Base-by-base conservation (phyloP, 495 filamentous ascomycete genomes). In the Daldinia decipiens region DNA sequence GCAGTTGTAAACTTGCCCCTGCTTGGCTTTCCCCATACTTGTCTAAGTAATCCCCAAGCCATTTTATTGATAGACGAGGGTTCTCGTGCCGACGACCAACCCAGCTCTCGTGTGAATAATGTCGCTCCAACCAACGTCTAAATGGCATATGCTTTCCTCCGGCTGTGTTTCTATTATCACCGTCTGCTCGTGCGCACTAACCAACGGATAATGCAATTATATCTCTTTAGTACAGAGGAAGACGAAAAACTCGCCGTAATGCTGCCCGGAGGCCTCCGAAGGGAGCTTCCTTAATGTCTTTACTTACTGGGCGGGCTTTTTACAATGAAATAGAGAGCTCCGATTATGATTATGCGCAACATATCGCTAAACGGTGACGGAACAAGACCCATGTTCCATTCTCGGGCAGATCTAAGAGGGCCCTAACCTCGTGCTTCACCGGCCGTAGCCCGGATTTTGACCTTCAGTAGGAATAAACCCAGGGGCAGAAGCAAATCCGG, bases 401-500 rank as follows among this genome's bases (percentile, higher is more conserved):
- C 15, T 43, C 5, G 5, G 27, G 1, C 15, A 27, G 3, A 21
- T 24, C 9, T 34, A 45, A 43, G 53, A 29, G 8, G 15, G 12
- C 26, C 12, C 9, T 8, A 1, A 27, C 45, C 11, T 27, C 21
- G 29, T 24, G 11, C 34, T 62, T 77, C 65, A 77, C 11, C 75
- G 75, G 19, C 73, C 65, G 43, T 76, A 77, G 12, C 74, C 53
- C 4, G 53, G 53, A 36, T 56, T 56, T 36, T 56, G 53, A 31
- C 53, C 53, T 21, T 56, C 53, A 5, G 31, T 15, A 17, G 29
- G 29, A 17, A 56, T 56, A 19, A 36, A 56, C 1, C 53, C 74
- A 29, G 83, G 79, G 5, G 74, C 79, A 70, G 87, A 88, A 7
- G 74, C 79, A 70, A 87, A 88, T 1, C 85, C 86, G 29, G 86